Evolutionary conservation across 169 alveolate genomes (phyloP), one percentile per base, ranked within the genome.

Genomic region (Eimeria maxima): DNA sequence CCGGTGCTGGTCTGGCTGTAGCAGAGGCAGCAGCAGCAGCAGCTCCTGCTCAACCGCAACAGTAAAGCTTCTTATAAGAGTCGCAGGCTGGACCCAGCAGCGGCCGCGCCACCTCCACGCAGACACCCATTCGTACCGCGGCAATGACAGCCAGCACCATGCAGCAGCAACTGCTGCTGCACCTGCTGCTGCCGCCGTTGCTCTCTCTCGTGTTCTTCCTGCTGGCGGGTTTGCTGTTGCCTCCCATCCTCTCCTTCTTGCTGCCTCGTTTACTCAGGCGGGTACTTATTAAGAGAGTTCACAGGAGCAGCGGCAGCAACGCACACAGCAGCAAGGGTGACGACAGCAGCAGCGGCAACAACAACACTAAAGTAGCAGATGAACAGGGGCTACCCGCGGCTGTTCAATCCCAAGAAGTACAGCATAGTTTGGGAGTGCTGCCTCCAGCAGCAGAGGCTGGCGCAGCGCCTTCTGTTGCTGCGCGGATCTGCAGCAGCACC

Each of bases 151-250:
- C n/a, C n/a, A 60, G 76, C 78, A 73, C 81, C 78, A 60, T 87
- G 93, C 78, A 50, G 83, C 93, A 87, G 93, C 93, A 87, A 76
- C 45, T 87, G 93, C 93, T 87, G 93, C 81, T 87, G 93, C 93
- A 87, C 44, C 80, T 87, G 65, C 71, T 87, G 83, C 83, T 87
- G 63, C 93, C 93, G 33, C 93, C 93, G 81, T 29, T 87, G 93
- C 81, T 87, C 45, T 87, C 81, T 18, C 33, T 65, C 33, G 63
- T 42, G 6, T 45, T 60, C 50, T 44, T 87, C 76, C 29, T 87
- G 24, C 65, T 87, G 60, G 93, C 69, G 22, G 93, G 93, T 47
- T 16, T 87, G 81, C 81, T 87, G 65, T 81, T 87, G 93, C 93
- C 93, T 11, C 93, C 93, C 38, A 57, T 87, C 45, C 93, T 87